Evolutionary conservation across 2,329 filamentous ascomycete species (phyloP).

Genomic region (Diplodia sapinea): DNA sequence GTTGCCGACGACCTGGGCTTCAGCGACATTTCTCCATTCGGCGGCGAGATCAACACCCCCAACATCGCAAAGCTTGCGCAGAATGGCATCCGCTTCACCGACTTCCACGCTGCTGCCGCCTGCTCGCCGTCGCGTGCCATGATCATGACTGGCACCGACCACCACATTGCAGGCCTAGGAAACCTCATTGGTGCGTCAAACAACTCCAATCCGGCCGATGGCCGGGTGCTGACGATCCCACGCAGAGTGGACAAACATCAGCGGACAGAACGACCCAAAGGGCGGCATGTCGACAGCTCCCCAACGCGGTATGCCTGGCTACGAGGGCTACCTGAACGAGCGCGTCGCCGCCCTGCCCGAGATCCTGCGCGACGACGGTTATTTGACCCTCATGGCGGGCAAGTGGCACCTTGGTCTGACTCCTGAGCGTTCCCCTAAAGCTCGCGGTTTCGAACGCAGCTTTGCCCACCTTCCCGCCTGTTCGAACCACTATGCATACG

Average conservation of each 20-base stretch:
- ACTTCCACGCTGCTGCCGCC: slow-evolving; percentile 69
- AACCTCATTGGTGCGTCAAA: slow-evolving; percentile 37
- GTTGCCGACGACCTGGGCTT: slow-evolving; percentile 67
- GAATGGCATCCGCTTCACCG: slow-evolving; percentile 63
- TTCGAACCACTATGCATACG: slow-evolving; percentile 61
- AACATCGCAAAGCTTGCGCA: slow-evolving; percentile 59
- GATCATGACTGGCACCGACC: slow-evolving; percentile 70
- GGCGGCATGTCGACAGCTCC: slow-evolving; percentile 59
- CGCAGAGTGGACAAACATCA: slow-evolving; percentile 61
- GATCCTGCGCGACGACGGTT: slow-evolving; percentile 63
- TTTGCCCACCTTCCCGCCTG: slow-evolving; percentile 62
- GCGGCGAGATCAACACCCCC: slow-evolving; percentile 66
- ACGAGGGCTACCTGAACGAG: slow-evolving; percentile 69
- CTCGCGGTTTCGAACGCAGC: slow-evolving; percentile 64
- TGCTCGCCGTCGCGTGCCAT: slow-evolving; percentile 70
- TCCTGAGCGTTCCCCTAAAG: slow-evolving; percentile 61
- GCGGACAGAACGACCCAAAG: slow-evolving; percentile 59
- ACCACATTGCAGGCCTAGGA: slow-evolving; percentile 65
- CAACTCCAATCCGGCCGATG: too few species aligned
- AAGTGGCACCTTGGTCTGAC: slow-evolving; percentile 69
- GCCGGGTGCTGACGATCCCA: background rate
- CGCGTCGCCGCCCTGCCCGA: slow-evolving; percentile 64
- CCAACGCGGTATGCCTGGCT: slow-evolving; percentile 64
- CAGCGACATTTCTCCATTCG: slow-evolving; percentile 64
- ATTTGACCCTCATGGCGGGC: slow-evolving; percentile 65